Evolutionary conservation across 192 early-diverging fungal species (phyloP).

Genomic region (Mortierella claussenii): DNA sequence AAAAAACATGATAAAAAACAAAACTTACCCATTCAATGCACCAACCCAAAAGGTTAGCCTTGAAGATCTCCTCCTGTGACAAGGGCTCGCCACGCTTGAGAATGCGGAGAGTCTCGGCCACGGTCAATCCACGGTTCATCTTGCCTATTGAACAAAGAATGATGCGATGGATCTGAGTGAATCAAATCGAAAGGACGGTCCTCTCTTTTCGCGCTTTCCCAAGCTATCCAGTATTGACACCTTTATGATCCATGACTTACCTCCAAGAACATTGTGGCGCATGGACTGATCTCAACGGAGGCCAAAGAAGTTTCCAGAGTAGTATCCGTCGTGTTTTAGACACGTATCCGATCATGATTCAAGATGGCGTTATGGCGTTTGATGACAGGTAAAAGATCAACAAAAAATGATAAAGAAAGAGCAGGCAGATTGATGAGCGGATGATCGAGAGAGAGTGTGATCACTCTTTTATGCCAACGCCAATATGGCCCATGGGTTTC

Average conservation of each 20-base stretch:
- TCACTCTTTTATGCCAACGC: no score
- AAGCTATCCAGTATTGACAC: background rate
- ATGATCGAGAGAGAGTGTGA: no score
- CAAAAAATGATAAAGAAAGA: no score
- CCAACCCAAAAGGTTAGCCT: constrained; percentile 95
- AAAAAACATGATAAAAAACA: no score
- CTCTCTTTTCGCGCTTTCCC: background rate
- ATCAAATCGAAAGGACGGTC: background rate
- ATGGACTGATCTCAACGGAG: constrained; percentile 55
- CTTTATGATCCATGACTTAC: constrained; percentile 38
- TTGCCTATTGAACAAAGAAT: constrained; percentile 70
- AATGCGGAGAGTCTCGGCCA: constrained; percentile 88
- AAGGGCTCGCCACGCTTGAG: constrained; percentile 75
- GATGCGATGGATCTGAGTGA: background rate
- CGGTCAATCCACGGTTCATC: constrained; percentile 98
- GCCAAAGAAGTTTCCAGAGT: no score
- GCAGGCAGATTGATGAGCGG: no score
- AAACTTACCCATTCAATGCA: constrained; percentile 90
- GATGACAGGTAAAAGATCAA: no score
- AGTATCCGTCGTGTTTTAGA: background rate
- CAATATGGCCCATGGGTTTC: no score
- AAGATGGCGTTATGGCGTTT: no score
- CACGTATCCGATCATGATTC: no score
- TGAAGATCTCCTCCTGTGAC: constrained; percentile 82
- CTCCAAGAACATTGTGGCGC: constrained; percentile 64